A percentile compares a stretch with the other conserved stretches of the same genome.
phyloP scores from a whole-genome alignment of 495 filamentous ascomycete genomes.

The Hamigera avellanea region DNA sequence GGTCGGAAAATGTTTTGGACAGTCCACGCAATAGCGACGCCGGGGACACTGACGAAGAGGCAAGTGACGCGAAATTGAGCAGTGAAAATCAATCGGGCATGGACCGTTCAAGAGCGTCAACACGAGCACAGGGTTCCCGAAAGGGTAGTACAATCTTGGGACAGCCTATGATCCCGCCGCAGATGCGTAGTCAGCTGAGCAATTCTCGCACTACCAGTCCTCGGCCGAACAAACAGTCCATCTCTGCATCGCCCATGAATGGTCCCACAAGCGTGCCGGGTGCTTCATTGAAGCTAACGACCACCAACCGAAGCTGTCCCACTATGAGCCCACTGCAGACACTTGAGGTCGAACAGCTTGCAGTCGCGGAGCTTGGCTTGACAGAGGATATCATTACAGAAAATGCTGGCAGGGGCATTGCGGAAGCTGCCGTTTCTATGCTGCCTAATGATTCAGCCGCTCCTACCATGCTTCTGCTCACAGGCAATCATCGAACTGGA shows the following conservation, averaged over 20 bases:
- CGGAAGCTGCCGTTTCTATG: constrained; percentile 62
- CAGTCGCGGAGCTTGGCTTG: constrained; percentile 70
- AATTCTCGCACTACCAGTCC: constrained; percentile 34
- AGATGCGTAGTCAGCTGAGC: constrained; percentile 26
- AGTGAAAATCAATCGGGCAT: constrained; percentile 43
- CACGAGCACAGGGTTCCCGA: constrained; percentile 42
- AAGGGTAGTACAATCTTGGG: constrained; percentile 46
- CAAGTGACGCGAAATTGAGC: constrained; percentile 43
- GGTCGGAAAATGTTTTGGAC: constrained; percentile 84
- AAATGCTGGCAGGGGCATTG: constrained; percentile 79
- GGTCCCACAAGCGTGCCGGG: constrained; percentile 17
- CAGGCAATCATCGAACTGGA: constrained; percentile 80
- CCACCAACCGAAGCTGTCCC: constrained; percentile 62
- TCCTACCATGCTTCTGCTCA: constrained; percentile 68
- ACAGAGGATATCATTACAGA: constrained; percentile 85
- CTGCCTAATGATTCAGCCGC: constrained; percentile 31
- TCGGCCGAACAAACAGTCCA: constrained; percentile 21
- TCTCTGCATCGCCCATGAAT: constrained; percentile 26
- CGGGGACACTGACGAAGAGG: constrained; percentile 46
- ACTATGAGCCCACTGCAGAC: constrained; percentile 76
- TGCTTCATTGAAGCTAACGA: constrained; percentile 35
- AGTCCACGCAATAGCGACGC: constrained; percentile 56
- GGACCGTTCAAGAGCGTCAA: constrained; percentile 38
- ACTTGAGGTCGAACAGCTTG: constrained; percentile 81
- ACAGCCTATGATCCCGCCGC: constrained; percentile 20